Evolutionary conservation across 208 protist species (phyloP), one percentile per base, ranked within the genome.

Genomic region (Crithidia bombi): DNA sequence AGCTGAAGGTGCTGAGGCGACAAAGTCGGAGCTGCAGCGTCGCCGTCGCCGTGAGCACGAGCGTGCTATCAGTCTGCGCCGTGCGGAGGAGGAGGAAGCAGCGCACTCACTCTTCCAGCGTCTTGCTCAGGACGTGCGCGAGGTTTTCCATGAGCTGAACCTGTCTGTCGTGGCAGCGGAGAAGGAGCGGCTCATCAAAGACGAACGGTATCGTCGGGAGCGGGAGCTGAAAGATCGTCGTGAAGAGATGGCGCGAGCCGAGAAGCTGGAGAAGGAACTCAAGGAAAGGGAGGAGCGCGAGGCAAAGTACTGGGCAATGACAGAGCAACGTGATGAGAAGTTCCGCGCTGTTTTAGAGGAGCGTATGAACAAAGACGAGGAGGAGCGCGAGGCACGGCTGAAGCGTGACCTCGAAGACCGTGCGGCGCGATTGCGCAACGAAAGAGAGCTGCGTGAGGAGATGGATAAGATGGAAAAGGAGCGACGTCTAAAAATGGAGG

Each of bases 121-220:
- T 17, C 83, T 97, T 17, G 90, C 93, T 10, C 83, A 96, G 58
- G 93, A 97, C 65, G 89, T 97, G 21, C 79, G 91, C 5, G 89
- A 94, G 23, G 89, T 97, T 9, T 97, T 97, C 67, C 89, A 95
- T 61, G 93, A 97, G 70, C 82, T 97, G 3, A 96, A 95, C 73
- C 74, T 97, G 9, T 89, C 90, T 46, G 87, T 97, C 23, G 91
- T 97, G 7, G 89, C 93, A 0, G 87, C 93, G 11, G 93, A 97
- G 55, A 94, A 94, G 74, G 90, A 97, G 79, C 85, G 93, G 3
- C 81, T 96, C 3, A 74, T 95, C n/a, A 96, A 94, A 65, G 93
- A 97, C 49, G 93, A 95, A 74, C 86, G 90, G 12, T 97, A 96
- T 65, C 90, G 90, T 21, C 87, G 83, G 46, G 93, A 96, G 68